These are phyloP conservation scores for Trichoderma asperellum DNA, from an alignment of 2,329 filamentous ascomycete species.

Conservation along the genomic window DNA sequence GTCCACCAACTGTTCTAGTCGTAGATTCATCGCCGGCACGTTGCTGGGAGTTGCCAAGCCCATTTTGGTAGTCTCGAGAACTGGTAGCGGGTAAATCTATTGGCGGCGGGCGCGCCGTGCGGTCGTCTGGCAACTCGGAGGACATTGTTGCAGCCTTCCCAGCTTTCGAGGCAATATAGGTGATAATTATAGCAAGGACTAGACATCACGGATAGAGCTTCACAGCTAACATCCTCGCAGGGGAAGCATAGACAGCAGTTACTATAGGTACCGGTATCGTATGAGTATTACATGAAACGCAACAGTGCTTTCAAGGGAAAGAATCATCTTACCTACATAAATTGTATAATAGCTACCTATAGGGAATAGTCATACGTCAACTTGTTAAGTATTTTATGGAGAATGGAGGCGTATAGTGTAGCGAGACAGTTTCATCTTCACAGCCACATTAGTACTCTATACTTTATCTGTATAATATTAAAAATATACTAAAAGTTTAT, in stretches of 20 bases:
- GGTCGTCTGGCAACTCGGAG: slow-evolving; percentile 37
- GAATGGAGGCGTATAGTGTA: neutral
- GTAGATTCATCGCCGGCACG: slow-evolving; percentile 28
- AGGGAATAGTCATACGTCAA: neutral
- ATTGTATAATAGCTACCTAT: neutral
- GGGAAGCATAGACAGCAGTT: neutral
- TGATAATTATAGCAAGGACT: neutral
- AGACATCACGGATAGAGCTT: slow-evolving; percentile 13
- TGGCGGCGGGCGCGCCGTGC: slow-evolving; percentile 37
- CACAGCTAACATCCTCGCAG: neutral
- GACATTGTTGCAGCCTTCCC: slow-evolving; percentile 36
- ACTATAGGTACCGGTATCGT: neutral
- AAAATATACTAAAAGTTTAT: no score
- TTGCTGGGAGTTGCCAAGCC: neutral
- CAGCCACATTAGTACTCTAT: neutral
- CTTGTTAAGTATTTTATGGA: neutral
- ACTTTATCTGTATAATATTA: no score
- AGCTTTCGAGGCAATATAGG: slow-evolving; percentile 2
- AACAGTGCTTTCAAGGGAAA: neutral
- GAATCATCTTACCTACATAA: neutral
- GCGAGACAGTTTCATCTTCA: neutral
- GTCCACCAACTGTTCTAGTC: slow-evolving; percentile 41
- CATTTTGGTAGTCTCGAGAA: slow-evolving; percentile 30
- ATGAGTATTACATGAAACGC: neutral
- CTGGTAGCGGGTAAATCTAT: slow-evolving; percentile 72